phyloP scores from a whole-genome alignment of 495 filamentous ascomycete genomes.

The Pseudoneurospora amorphoporcata region DNA sequence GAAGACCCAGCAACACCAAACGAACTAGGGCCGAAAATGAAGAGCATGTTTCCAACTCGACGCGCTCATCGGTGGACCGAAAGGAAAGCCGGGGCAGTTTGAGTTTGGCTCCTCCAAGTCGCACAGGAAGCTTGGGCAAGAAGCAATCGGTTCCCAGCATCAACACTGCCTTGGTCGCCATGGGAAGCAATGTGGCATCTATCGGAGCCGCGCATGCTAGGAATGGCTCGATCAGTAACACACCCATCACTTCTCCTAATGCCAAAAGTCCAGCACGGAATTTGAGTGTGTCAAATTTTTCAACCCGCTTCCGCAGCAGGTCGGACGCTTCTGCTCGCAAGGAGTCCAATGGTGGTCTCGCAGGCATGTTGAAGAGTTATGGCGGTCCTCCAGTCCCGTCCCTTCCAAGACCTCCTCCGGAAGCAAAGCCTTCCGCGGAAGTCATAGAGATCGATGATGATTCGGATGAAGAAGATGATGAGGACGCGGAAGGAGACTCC shows the following conservation, averaged over 20 bases:
- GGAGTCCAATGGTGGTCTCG: slow-evolving; percentile 14
- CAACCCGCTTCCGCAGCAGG: slow-evolving; percentile 58
- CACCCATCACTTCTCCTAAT: slow-evolving; percentile 38
- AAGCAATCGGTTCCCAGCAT: slow-evolving; percentile 50
- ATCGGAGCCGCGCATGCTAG: slow-evolving; percentile 47
- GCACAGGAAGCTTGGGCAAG: slow-evolving; percentile 48
- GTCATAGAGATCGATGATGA: slow-evolving; percentile 20
- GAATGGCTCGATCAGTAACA: slow-evolving; percentile 47
- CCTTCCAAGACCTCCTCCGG: slow-evolving; percentile 32
- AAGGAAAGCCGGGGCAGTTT: slow-evolving; percentile 43
- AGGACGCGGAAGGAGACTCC: slow-evolving; percentile 39
- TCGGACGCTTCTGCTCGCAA: slow-evolving; percentile 46
- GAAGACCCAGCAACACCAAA: slow-evolving; percentile 44
- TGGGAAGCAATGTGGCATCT: slow-evolving; percentile 50
- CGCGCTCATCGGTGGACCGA: slow-evolving; percentile 23
- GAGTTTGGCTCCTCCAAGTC: slow-evolving; percentile 41
- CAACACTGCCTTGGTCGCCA: slow-evolving; percentile 54
- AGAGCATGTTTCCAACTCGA: slow-evolving; percentile 25
- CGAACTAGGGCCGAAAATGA: slow-evolving; percentile 33
- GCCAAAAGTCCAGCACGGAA: slow-evolving; percentile 25
- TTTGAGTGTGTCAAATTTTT: slow-evolving; percentile 30
- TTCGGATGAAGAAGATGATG: slow-evolving; percentile 39
- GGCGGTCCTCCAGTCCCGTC: slow-evolving; percentile 51
- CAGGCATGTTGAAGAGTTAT: slow-evolving; percentile 40
- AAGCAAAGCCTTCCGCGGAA: slow-evolving; percentile 22